Conservation (phyloP, 371 early-diverging fungal genomes). For the Funneliformis caledonium region DNA sequence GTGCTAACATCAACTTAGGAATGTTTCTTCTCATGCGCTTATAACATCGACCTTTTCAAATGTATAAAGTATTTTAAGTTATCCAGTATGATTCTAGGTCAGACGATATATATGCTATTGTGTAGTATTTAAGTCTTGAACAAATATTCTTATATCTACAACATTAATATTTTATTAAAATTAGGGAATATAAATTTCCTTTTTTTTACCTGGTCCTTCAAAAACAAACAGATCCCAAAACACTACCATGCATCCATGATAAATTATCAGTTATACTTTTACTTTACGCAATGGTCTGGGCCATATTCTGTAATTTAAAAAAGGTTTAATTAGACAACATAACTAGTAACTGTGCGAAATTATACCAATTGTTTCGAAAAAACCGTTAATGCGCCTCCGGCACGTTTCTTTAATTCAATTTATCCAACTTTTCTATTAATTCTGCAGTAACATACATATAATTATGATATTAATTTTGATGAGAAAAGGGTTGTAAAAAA, state of each 20-base stretch:
- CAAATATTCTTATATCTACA: conserved; percentile 63
- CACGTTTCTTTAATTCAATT: conserved; percentile 89
- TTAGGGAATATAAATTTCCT: background rate
- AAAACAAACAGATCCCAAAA: conserved; percentile 81
- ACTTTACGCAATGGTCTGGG: conserved; percentile 72
- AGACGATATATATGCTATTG: conserved; percentile 48
- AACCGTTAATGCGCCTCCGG: conserved; percentile 74
- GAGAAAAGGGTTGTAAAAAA: background rate
- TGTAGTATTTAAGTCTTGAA: conserved; percentile 85
- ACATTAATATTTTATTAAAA: background rate
- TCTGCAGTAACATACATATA: conserved; percentile 50
- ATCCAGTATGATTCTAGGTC: background rate
- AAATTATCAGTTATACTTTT: conserved; percentile 87
- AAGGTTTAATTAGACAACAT: background rate
- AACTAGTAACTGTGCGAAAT: conserved; percentile 58
- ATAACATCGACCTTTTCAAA: background rate
- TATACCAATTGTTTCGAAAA: conserved; percentile 88
- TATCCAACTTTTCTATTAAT: conserved; percentile 91
- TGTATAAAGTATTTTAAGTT: background rate
- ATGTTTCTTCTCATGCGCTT: conserved; percentile 75
- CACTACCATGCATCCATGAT: conserved; percentile 78
- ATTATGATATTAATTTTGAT: too few species aligned
- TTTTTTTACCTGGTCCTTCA: conserved; percentile 77
- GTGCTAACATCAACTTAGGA: conserved; percentile 85
- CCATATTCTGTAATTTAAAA: conserved; percentile 66